These are phyloP conservation scores for Henckelia pumila DNA, from an alignment of 257 asterid species.

Conservation along the genomic window DNA sequence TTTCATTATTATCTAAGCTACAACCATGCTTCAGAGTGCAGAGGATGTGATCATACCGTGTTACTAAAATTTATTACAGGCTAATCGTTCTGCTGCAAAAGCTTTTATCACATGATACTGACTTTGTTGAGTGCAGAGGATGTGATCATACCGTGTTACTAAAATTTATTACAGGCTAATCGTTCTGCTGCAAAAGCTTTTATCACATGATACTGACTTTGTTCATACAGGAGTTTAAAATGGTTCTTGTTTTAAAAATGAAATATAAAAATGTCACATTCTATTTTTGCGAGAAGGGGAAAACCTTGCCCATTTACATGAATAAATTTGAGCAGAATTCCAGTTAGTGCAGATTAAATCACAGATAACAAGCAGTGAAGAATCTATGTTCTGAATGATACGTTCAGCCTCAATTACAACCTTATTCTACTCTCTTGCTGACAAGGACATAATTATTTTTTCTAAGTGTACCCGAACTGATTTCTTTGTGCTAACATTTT, in stretches of 20 bases:
- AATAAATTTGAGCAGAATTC: background rate
- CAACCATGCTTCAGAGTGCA: background rate
- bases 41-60: background rate
- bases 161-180: background rate
- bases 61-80: background rate
- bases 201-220: background rate
- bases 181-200: background rate
- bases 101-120: background rate
- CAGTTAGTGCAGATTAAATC: conserved; percentile 5
- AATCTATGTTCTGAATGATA: background rate
- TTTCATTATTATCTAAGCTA: background rate
- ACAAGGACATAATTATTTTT: background rate
- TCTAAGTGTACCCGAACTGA: conserved; percentile 1
- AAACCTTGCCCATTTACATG: background rate
- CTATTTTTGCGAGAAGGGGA: background rate
- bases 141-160: background rate
- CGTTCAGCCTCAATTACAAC: background rate
- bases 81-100: background rate
- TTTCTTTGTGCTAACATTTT: background rate
- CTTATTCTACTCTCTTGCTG: conserved; percentile 2
- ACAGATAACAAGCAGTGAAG: background rate
- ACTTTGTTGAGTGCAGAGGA: background rate
- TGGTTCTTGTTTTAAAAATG: background rate
- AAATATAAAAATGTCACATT: background rate
- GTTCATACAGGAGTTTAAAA: background rate